These are phyloP conservation scores for Stachybotrys chlorohalonatus DNA, from an alignment of 2,329 filamentous ascomycete genomes.

Conservation along the genomic window DNA sequence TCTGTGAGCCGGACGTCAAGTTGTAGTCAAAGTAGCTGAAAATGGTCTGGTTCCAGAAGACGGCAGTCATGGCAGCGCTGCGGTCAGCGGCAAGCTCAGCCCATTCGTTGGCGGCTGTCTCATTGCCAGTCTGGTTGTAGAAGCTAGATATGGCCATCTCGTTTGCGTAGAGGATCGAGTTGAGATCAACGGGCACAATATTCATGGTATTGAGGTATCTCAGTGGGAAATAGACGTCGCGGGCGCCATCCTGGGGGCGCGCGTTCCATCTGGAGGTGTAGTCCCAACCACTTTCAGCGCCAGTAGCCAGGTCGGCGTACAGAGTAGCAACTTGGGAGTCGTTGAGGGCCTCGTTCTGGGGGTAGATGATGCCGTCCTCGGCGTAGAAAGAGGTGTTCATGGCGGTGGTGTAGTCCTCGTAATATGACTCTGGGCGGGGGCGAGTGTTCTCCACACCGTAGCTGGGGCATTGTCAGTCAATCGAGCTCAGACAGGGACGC, in stretches of 20 bases:
- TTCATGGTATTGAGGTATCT: constrained; percentile 51
- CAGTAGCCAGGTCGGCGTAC: constrained; percentile 55
- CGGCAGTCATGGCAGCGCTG: constrained; percentile 50
- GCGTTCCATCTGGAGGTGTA: constrained; percentile 51
- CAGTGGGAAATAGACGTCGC: constrained; percentile 55
- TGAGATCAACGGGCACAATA: constrained; percentile 56
- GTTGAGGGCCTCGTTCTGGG: constrained; percentile 38
- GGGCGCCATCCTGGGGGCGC: constrained; percentile 46
- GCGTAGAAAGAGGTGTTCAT: constrained; percentile 57
- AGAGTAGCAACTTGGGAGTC: constrained; percentile 40
- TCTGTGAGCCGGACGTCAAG: constrained; percentile 46
- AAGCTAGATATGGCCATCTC: constrained; percentile 51
- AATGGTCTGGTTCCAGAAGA: constrained; percentile 57
- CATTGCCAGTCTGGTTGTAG: constrained; percentile 40
- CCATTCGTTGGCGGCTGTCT: constrained; percentile 39
- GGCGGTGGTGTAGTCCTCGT: constrained; percentile 57
- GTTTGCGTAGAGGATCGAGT: constrained; percentile 59
- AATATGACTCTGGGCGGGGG: constrained; percentile 58
- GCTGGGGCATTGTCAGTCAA: constrained; percentile 10
- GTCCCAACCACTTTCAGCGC: constrained; percentile 59
- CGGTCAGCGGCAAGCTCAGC: constrained; percentile 38
- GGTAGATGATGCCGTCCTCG: constrained; percentile 47
- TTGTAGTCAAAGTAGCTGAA: constrained; percentile 64
- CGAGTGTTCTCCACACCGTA: constrained; percentile 56
- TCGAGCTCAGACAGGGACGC: background rate